Base-by-base conservation (phyloP, 1,284 basidiomycete species). In the Cutaneotrichosporon arboriforme region DNA sequence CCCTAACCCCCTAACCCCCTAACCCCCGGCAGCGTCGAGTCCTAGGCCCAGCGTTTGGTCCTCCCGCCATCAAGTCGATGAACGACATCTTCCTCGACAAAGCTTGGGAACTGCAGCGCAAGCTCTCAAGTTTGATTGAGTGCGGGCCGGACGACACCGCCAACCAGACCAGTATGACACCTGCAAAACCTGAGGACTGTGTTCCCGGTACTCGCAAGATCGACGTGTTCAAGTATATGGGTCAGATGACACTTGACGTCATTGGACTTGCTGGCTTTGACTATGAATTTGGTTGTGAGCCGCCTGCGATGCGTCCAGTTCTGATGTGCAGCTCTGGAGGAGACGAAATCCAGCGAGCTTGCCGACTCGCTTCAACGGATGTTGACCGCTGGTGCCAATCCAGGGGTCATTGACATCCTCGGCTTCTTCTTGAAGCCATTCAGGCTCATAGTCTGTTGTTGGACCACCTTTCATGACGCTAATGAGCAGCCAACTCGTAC, bases 221-320 rank as follows among this genome's bases (percentile, higher is more conserved):
- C 23, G 83, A 87, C 56, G 78, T 80, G 13, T 70, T 83, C 43
- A 63, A 74, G 18, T 84, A 81, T 80, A 75, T 86, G 2, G 78
- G 77, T 2, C 78, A 80, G 18, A 80, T 82, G 14, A 83, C 83
- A 2, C 76, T 86, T 10, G 85, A 86, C 60, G 78, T 84, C 46
- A 85, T 88, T 49, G 84, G 84, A 8, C 75, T 82, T 37, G 82
- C 85, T 23, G 83, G 83, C 13, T 85, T 84, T 59, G 81, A 79
- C 23, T 84, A 84, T 69, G 58, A 72, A 7, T 83, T 85, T 67
- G 22, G 26, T 0, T 41, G 52, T 49, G 31, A 26, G 52, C n/a
- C n/a, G n/a, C n/a, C n/a, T n/a, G n/a, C n/a, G n/a, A n/a, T 37
- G 13, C 36, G 13, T 37, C 36, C 36, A 38, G 36, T 38, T 38